These are phyloP conservation scores for Leersia perrieri DNA, from an alignment of 176 grass and related monocot species.

Conservation along the genomic window DNA sequence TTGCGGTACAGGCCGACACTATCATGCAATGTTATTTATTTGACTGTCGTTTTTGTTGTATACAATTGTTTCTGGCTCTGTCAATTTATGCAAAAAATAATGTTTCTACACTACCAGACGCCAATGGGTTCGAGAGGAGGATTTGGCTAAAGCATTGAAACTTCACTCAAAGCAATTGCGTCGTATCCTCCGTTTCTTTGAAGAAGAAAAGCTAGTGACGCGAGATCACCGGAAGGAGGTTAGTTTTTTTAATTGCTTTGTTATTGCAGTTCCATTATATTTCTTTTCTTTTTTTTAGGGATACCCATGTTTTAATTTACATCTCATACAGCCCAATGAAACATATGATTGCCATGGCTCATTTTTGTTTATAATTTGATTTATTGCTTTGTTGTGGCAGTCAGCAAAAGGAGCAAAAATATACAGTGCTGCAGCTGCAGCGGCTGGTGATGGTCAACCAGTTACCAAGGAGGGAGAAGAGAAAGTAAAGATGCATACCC, in stretches of 20 bases:
- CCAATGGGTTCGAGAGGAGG: constrained; percentile 94
- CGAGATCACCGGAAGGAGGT: constrained; percentile 98
- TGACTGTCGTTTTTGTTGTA: neutral
- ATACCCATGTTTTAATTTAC: constrained; percentile 1
- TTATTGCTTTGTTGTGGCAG: constrained; percentile 46
- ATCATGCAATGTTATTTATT: neutral
- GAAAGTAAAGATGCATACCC: constrained; percentile 89
- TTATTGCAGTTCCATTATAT: constrained; percentile 3
- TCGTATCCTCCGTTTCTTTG: constrained; percentile 85
- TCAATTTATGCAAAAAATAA: neutral
- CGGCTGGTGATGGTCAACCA: constrained; percentile 49
- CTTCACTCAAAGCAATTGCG: constrained; percentile 90
- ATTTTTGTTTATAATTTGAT: constrained; percentile 7
- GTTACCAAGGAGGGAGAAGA: constrained; percentile 79
- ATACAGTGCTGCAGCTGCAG: constrained; percentile 72
- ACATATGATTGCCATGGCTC: neutral
- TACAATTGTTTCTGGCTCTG: constrained; percentile 5
- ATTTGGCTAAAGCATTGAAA: constrained; percentile 89
- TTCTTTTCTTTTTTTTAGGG: neutral
- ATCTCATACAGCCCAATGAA: neutral
- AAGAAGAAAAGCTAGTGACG: constrained; percentile 92
- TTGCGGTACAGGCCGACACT: neutral
- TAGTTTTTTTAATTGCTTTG: constrained; percentile 23
- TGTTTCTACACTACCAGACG: constrained; percentile 47
- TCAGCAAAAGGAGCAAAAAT: constrained; percentile 84